phyloP scores from a whole-genome alignment of 2,329 filamentous ascomycete species.

The Fusarium nygamai region DNA sequence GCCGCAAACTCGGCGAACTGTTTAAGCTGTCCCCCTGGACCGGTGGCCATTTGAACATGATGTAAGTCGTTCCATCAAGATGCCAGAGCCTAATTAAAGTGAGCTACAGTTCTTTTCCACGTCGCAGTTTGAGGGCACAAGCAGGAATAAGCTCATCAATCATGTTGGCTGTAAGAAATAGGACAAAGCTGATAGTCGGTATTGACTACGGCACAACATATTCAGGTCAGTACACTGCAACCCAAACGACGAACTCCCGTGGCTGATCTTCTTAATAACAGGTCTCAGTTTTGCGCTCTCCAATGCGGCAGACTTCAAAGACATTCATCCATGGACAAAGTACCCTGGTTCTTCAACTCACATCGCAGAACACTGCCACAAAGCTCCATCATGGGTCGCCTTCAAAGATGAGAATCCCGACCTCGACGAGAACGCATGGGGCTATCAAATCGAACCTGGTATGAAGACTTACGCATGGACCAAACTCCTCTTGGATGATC shows the following conservation, averaged over 20 bases:
- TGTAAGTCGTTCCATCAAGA: not conserved
- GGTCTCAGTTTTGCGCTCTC: not conserved
- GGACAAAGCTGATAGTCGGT: not conserved
- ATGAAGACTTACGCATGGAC: not conserved
- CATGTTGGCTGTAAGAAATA: not conserved
- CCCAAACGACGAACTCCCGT: fast-evolving
- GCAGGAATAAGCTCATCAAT: fast-evolving
- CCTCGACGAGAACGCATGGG: not conserved
- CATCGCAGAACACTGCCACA: not conserved
- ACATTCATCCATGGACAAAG: not conserved
- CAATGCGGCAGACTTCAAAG: not conserved
- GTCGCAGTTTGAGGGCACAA: fast-evolving
- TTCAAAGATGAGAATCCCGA: not conserved
- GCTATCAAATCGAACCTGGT: not conserved
- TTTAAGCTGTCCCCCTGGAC: not conserved
- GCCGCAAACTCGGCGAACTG: not conserved
- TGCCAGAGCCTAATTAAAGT: fast-evolving
- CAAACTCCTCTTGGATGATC: not conserved
- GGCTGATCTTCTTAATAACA: not conserved
- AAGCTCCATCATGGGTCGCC: not conserved
- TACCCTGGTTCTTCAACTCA: not conserved
- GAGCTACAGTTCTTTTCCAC: not conserved
- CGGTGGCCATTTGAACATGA: not conserved
- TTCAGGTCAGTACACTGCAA: not conserved
- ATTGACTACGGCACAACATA: not conserved